Evolutionary conservation across 257 asterid genomes (phyloP).

Genomic region (Perilla frutescens): DNA sequence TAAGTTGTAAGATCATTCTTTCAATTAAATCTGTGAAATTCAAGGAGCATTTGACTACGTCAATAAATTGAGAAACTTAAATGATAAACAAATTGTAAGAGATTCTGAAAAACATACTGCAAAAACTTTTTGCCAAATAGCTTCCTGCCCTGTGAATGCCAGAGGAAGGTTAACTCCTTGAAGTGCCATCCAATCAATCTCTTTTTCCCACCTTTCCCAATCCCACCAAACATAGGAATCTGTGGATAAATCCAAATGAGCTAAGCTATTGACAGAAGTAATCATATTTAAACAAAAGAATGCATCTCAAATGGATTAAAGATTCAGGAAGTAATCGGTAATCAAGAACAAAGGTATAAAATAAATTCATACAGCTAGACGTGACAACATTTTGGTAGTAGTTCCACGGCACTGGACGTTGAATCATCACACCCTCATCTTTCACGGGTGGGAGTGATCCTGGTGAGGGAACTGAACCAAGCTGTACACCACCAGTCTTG

Average conservation of each 20-base stretch:
- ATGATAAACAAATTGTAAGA: neutral
- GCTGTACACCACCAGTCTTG: constrained; percentile 90
- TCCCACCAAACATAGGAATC: constrained; percentile 99
- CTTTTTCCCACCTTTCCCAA: constrained; percentile 99
- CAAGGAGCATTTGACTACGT: constrained; percentile 12
- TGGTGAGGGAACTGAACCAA: constrained; percentile 78
- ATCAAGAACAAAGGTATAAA: constrained; percentile 19
- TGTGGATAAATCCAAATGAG: constrained; percentile 42
- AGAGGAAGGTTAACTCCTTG: constrained; percentile 93
- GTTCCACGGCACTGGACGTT: constrained; percentile 90
- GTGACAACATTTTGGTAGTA: constrained; percentile 98
- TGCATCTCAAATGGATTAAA: constrained; percentile 20
- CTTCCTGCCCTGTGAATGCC: constrained; percentile 95
- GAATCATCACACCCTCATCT: constrained; percentile 62
- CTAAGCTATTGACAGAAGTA: constrained; percentile 38
- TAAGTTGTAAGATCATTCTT: constrained; percentile 21
- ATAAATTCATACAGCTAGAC: constrained; percentile 83
- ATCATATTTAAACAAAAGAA: constrained; percentile 13
- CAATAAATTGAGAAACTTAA: constrained; percentile 18
- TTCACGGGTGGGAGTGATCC: constrained; percentile 80
- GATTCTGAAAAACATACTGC: constrained; percentile 56
- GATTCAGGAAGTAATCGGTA: constrained; percentile 6
- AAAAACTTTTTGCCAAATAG: constrained; percentile 96
- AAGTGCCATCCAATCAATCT: constrained; percentile 98
- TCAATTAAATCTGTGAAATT: constrained; percentile 23